Base-by-base conservation (phyloP, 139 green algal species). In the Chlamydomonas sp. region DNA sequence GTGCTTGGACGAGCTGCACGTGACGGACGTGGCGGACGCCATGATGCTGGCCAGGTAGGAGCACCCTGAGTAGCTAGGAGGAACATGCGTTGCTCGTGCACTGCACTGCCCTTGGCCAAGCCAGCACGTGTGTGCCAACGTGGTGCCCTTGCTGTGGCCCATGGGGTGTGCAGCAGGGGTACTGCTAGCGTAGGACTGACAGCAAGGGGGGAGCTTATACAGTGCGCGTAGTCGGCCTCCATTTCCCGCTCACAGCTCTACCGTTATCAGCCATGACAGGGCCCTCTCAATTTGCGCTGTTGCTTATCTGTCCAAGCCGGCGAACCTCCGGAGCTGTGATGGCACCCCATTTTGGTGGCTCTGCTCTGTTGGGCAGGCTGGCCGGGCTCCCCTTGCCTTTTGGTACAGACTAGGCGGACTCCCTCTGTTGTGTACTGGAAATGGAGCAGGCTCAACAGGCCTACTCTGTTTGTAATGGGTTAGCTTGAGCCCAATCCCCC, bases 1-100 rank as follows among this genome's bases (percentile, higher is more conserved):
- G 18, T 87, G 78, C 63, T 63, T 89, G 78, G 97, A 99, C 87
- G 97, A 99, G 91, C 95, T 99, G 66, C 97, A 98, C 57, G 95
- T 98, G 20, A 98, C 95, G 18, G 97, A 99, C 83, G 96, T 99
- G 3, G 97, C 96, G 0, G 97, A 99, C 62, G 96, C 96, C 7
- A 95, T 96, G 86, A 97, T 98, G 71, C 94, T 99, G 82, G 12
- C 86, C 9, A 87, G 86, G 86, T 87, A 49, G 9, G 76, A 15
- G 3, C 12, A 10, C 10, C 66, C 10, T 71, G 66, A 10, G 66
- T 49, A 9, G 58, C 16, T 49, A 18, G 77, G 18, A 14, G 18
- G 77, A 17, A 31, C 77, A 82, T 82, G 77, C 18, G 49, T 15
- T 57, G 73, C 73, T 12, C 73, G 14, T 18, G 9, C 66, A 71